Percentiles rank a stretch among this genome's conserved stretches.
These are phyloP conservation scores for Penicillium coffeae DNA, from an alignment of 495 filamentous ascomycete genomes.

Conservation along the genomic window DNA sequence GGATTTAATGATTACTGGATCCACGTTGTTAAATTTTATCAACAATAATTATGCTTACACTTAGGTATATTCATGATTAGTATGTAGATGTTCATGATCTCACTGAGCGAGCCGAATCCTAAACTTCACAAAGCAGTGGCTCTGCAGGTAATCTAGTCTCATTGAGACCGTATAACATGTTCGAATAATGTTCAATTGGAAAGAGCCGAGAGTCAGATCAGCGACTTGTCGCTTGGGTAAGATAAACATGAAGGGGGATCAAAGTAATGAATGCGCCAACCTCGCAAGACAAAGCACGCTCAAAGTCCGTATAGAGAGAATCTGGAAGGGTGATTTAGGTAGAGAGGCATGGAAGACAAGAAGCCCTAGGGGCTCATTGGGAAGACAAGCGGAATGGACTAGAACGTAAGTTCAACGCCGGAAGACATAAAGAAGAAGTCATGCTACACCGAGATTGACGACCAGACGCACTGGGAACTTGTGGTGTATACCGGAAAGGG, in stretches of 20 bases:
- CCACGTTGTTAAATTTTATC: too few relatives aligned
- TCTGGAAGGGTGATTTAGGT: not conserved
- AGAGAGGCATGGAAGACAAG: not conserved
- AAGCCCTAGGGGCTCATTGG: not conserved
- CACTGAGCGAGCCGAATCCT: too few relatives aligned
- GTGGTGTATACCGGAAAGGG: too few relatives aligned
- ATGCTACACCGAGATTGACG: not conserved
- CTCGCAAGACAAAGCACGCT: not conserved
- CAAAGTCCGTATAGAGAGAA: not conserved
- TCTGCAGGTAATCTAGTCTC: too few relatives aligned
- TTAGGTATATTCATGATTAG: too few relatives aligned
- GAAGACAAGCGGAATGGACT: not conserved
- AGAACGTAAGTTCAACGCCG: not conserved
- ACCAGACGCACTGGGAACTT: too few relatives aligned
- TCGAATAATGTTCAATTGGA: not conserved
- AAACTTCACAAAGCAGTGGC: too few relatives aligned
- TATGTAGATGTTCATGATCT: too few relatives aligned
- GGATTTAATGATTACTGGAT: too few relatives aligned
- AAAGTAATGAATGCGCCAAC: not conserved
- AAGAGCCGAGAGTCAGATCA: not conserved
- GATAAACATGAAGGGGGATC: not conserved
- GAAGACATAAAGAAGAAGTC: not conserved
- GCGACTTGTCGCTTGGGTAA: not conserved
- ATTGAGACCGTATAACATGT: not conserved
- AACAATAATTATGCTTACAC: too few relatives aligned